A percentile compares a stretch with the other conserved stretches of the same genome.
These are phyloP conservation scores for Vanrija humicola DNA, from an alignment of 1,284 basidiomycete genomes.

Conservation along the genomic window DNA sequence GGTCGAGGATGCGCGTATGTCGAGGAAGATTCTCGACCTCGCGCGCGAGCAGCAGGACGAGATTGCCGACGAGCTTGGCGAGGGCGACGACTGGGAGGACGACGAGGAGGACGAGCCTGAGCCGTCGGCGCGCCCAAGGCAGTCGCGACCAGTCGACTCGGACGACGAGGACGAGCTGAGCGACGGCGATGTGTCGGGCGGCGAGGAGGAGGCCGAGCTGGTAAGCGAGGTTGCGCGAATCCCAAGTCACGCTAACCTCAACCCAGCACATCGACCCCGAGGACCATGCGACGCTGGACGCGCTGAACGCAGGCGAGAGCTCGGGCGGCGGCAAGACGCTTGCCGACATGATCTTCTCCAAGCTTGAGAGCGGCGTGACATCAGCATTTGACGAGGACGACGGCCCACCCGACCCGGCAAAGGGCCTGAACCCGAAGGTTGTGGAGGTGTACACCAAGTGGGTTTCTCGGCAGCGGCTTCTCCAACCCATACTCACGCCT, in stretches of 20 bases:
- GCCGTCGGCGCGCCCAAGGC: conserved; percentile 20
- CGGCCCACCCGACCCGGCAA: conserved; percentile 69
- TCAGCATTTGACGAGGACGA: conserved; percentile 56
- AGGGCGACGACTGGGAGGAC: conserved; percentile 46
- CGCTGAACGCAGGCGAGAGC: conserved; percentile 50
- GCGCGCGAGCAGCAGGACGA: conserved; percentile 93
- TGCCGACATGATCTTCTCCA: conserved; percentile 93
- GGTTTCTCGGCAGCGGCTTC: conserved; percentile 42
- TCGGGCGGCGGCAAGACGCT: conserved; percentile 67
- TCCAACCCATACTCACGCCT: background rate
- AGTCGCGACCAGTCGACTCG: conserved; percentile 17
- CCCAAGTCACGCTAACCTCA: background rate
- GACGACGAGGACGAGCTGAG: conserved; percentile 44
- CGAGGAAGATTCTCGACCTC: conserved; percentile 83
- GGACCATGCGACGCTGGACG: conserved; percentile 78
- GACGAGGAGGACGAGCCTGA: conserved; percentile 45
- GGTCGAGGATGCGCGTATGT: conserved; percentile 78
- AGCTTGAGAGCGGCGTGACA: conserved; percentile 66
- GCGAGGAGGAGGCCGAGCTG: conserved; percentile 55
- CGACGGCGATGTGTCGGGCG: conserved; percentile 43
- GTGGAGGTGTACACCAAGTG: conserved; percentile 94
- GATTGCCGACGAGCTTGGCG: conserved; percentile 57
- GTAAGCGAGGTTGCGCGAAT: conserved; percentile 32
- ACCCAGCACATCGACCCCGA: conserved; percentile 79
- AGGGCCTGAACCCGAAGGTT: conserved; percentile 92